These are phyloP conservation scores for Spiromastix sp. DNA, from an alignment of 2,329 filamentous ascomycete species.

Conservation along the genomic window DNA sequence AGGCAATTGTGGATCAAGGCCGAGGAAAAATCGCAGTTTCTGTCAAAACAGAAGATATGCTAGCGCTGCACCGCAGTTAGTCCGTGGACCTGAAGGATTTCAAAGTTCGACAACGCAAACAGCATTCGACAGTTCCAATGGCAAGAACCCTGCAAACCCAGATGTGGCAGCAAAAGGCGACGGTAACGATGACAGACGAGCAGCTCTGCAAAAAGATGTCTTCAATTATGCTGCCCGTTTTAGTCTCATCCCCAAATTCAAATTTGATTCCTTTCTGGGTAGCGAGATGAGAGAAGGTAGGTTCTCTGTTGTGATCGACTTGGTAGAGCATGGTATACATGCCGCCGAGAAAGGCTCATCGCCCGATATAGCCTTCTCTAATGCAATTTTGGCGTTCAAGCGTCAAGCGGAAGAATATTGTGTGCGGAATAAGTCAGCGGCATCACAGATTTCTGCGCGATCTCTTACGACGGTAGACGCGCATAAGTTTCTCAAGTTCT, in stretches of 20 bases:
- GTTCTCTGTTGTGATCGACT: conserved; percentile 22
- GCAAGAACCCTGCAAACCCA: no score
- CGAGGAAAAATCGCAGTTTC: no score
- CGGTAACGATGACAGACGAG: no score
- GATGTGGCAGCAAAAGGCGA: no score
- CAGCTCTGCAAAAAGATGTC: conserved; percentile 19
- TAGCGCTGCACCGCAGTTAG: no score
- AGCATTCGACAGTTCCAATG: no score
- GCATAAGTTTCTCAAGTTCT: not conserved
- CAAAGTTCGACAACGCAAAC: no score
- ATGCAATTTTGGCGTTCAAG: conserved; percentile 31
- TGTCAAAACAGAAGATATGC: no score
- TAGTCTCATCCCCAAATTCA: conserved; percentile 22
- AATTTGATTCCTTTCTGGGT: conserved; percentile 6
- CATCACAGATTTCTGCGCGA: not conserved
- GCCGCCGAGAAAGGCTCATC: conserved; percentile 19
- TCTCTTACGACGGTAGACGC: not conserved
- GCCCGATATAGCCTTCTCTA: conserved; percentile 21
- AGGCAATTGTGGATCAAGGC: no score
- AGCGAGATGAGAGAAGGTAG: conserved; percentile 10
- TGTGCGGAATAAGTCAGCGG: not conserved
- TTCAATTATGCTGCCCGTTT: conserved; percentile 35
- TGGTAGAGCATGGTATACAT: conserved; percentile 26
- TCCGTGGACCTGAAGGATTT: no score
- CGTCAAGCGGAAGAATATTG: conserved; percentile 5